A percentile compares a stretch with the other conserved stretches of the same genome.
These are phyloP conservation scores for Penicillium brasilianum DNA, from an alignment of 2,329 filamentous ascomycete species.

Conservation along the genomic window DNA sequence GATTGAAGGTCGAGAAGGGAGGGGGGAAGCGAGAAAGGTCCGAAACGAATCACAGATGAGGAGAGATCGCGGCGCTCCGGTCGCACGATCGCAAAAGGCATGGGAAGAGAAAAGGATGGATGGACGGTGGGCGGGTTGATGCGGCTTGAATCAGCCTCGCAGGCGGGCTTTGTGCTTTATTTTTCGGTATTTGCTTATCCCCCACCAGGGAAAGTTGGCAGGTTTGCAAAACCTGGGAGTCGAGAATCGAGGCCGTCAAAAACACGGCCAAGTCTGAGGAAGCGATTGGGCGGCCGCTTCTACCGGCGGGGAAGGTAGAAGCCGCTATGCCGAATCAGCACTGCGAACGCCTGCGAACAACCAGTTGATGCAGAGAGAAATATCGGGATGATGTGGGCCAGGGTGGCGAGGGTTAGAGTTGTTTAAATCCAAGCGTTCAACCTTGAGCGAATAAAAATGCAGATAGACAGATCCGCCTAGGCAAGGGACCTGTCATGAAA, in stretches of 20 bases:
- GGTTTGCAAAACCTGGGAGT: conserved; percentile 5
- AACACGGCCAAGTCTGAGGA: not conserved
- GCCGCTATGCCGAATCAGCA: conserved; percentile 18
- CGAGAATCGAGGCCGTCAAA: not conserved
- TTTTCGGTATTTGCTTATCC: not conserved
- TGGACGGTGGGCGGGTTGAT: not conserved
- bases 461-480: not conserved
- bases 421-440: not conserved
- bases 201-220: conserved; percentile 1
- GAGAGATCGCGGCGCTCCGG: not conserved
- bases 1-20: not conserved
- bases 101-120: not conserved
- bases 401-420: not conserved
- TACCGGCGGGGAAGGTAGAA: conserved; percentile 4
- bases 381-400: not conserved
- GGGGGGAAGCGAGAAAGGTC: not conserved
- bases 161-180: not conserved
- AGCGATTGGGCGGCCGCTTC: conserved; percentile 5
- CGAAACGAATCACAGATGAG: not conserved
- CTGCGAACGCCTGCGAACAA: conserved; percentile 15
- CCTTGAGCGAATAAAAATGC: not conserved
- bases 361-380: not conserved
- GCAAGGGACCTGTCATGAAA: not conserved
- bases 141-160: not conserved
- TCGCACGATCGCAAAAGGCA: not conserved